These are phyloP conservation scores for Bipolaris victoriae DNA, from an alignment of 2,329 filamentous ascomycete species.

Conservation along the genomic window DNA sequence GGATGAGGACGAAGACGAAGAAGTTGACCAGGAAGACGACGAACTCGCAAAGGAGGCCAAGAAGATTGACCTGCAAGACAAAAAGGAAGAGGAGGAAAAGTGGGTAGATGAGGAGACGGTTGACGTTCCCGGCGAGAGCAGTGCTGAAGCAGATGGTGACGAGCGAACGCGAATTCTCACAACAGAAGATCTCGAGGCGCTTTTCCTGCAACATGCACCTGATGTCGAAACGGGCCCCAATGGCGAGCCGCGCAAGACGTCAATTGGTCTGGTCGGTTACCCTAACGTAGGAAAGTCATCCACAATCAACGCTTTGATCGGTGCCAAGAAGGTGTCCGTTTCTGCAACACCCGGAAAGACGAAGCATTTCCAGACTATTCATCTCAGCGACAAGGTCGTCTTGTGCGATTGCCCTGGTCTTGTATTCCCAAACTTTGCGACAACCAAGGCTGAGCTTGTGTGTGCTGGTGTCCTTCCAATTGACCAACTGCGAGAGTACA, in stretches of 20 bases:
- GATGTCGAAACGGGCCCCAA: slow-evolving; percentile 60
- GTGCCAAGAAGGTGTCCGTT: slow-evolving; percentile 97
- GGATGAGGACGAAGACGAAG: slow-evolving; percentile 54
- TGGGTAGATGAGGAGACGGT: slow-evolving; percentile 50
- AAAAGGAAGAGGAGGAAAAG: slow-evolving; percentile 50
- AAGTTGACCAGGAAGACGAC: slow-evolving; percentile 58
- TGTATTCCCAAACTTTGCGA: slow-evolving; percentile 97
- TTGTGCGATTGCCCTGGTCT: slow-evolving; percentile 98
- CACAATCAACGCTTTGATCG: slow-evolving; percentile 98
- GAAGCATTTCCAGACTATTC: slow-evolving; percentile 98
- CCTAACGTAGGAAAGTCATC: slow-evolving; percentile 99
- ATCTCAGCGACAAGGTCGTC: slow-evolving; percentile 85
- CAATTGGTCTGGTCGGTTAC: slow-evolving; percentile 94
- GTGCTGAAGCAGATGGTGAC: slow-evolving; percentile 47
- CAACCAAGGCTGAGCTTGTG: slow-evolving; percentile 93
- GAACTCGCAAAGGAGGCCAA: slow-evolving; percentile 51
- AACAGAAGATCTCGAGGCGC: slow-evolving; percentile 86
- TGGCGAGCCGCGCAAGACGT: slow-evolving; percentile 68
- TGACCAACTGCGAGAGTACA: slow-evolving; percentile 93
- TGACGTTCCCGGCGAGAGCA: slow-evolving; percentile 45
- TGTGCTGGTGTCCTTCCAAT: slow-evolving; percentile 95
- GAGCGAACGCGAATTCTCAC: slow-evolving; percentile 76
- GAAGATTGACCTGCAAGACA: slow-evolving; percentile 55
- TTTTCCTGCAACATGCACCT: slow-evolving; percentile 80
- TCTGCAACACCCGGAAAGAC: slow-evolving; percentile 98